Percentiles rank a stretch among this genome's conserved stretches.
phyloP scores from a whole-genome alignment of 192 early-diverging fungal genomes.

The Backusella westeae region DNA sequence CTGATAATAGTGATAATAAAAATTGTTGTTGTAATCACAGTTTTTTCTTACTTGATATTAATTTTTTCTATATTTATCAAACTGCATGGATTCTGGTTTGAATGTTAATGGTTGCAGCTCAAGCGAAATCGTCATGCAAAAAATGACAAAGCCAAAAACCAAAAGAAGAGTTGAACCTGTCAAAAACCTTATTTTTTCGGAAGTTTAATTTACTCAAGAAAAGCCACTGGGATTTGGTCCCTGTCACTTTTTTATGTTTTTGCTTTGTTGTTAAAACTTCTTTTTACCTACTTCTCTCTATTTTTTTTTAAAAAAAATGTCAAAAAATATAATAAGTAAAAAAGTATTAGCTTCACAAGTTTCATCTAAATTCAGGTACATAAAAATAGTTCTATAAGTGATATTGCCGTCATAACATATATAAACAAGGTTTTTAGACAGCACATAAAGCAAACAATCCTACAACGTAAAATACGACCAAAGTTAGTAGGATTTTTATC shows the following conservation, averaged over 20 bases:
- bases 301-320: neutral
- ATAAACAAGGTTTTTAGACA: constrained; percentile 34
- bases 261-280: neutral
- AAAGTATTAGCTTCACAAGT: constrained; percentile 61
- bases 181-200: neutral
- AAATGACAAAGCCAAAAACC: neutral
- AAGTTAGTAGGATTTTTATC: constrained; percentile 92
- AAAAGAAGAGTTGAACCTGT: neutral
- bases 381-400: neutral
- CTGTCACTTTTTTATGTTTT: neutral
- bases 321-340: constrained; percentile 39
- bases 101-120: neutral
- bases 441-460: constrained; percentile 60
- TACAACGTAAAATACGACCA: constrained; percentile 56
- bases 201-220: neutral
- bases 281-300: neutral
- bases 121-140: neutral
- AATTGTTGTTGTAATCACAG: neutral
- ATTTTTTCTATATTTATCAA: neutral
- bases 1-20: neutral
- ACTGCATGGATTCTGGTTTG: neutral
- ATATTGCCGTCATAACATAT: neutral
- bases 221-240: neutral
- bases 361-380: constrained; percentile 64
- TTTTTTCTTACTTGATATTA: neutral